Conservation (phyloP, 306 rosid species). For the Elaeagnus macrophylla region DNA sequence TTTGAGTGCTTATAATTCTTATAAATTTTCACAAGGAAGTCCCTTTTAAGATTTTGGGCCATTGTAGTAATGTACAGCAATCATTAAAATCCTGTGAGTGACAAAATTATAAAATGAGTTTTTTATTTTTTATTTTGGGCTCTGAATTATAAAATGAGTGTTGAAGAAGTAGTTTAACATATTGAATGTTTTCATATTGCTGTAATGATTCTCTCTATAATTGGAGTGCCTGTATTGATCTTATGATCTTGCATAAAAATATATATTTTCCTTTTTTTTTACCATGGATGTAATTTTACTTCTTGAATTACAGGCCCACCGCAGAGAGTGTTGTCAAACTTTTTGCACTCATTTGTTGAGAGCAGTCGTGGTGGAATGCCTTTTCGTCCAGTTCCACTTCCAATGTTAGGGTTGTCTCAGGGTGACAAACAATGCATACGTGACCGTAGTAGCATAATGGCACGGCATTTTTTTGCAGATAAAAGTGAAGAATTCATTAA, state of each 20-base stretch:
- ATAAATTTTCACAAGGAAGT: too few species aligned
- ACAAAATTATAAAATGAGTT: too few species aligned
- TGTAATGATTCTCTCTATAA: too few species aligned
- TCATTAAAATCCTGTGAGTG: too few species aligned
- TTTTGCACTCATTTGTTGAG: conserved; percentile 86
- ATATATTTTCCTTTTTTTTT: not conserved
- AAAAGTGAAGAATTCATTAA: conserved; percentile 84
- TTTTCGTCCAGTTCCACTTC: conserved; percentile 77
- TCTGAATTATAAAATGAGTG: too few species aligned
- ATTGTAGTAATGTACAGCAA: too few species aligned
- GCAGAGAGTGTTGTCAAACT: conserved; percentile 75
- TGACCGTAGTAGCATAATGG: conserved; percentile 96
- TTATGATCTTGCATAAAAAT: not conserved
- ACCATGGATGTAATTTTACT: not conserved
- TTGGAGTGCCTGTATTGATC: too few species aligned
- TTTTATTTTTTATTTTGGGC: too few species aligned
- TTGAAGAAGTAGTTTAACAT: too few species aligned
- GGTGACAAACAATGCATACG: conserved; percentile 94
- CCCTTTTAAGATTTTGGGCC: too few species aligned
- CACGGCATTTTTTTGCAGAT: conserved; percentile 92
- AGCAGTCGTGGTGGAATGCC: conserved; percentile 89
- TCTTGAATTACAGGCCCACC: conserved; percentile 70
- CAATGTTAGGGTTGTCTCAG: conserved; percentile 76
- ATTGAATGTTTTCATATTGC: too few species aligned
- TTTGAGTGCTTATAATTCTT: too few species aligned